These are phyloP conservation scores for Phytopythium kandeliae DNA, from an alignment of 352 stramenopile genomes.

Conservation along the genomic window DNA sequence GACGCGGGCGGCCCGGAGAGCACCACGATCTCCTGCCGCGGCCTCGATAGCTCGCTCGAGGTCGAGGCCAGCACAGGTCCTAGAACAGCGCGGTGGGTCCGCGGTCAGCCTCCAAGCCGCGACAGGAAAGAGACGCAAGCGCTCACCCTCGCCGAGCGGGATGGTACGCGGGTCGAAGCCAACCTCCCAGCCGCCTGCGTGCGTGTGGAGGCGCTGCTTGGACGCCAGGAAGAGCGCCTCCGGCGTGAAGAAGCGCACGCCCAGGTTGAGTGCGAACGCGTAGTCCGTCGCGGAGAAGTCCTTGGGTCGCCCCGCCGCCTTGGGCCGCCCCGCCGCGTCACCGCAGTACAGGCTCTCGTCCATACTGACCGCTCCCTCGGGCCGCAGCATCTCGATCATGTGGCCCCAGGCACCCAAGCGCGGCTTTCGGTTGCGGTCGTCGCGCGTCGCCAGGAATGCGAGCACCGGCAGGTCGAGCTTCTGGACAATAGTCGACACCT, in stretches of 20 bases:
- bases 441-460: slow-evolving; percentile 61
- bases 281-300: slow-evolving; percentile 86
- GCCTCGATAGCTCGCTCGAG: slow-evolving; percentile 15
- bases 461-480: slow-evolving; percentile 64
- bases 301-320: slow-evolving; percentile 56
- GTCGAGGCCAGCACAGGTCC: slow-evolving; percentile 17
- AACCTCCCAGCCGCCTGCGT: slow-evolving; percentile 63
- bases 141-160: slow-evolving; percentile 20
- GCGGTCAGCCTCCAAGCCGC: background rate
- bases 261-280: slow-evolving; percentile 87
- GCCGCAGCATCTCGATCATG: slow-evolving; percentile 28
- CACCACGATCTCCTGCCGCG: slow-evolving; percentile 62
- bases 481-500: slow-evolving; percentile 56
- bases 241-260: slow-evolving; percentile 74
- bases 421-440: slow-evolving; percentile 79
- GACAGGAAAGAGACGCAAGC: background rate
- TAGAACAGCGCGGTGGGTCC: slow-evolving; percentile 9
- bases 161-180: slow-evolving; percentile 61
- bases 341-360: slow-evolving; percentile 75
- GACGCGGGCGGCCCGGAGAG: slow-evolving; percentile 68
- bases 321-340: slow-evolving; percentile 73
- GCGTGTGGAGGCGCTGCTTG: slow-evolving; percentile 68
- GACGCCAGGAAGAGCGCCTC: slow-evolving; percentile 75
- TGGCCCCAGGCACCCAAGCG: slow-evolving; percentile 58
- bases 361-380: slow-evolving; percentile 32